Evolutionary conservation across 1,139 yeast genomes (phyloP), one percentile per base, ranked within the genome.

Genomic region (Pichia sp.): DNA sequence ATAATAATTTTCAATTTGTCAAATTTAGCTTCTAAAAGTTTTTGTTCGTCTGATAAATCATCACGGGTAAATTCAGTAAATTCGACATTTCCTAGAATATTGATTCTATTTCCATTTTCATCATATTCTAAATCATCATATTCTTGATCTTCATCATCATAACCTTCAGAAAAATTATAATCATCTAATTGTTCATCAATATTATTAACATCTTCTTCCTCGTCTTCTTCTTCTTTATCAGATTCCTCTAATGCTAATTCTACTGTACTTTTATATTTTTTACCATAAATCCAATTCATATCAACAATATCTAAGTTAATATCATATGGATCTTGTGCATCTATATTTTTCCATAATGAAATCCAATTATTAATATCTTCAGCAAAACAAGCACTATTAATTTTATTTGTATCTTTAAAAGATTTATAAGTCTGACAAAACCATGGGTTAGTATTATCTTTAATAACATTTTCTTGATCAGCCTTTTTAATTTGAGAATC

Each of bases 371-470:
- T 76, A 34, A 82, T 74, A 34, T 80, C 81, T 41, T 71, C 69
- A 5, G 82, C 76, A 56, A 80, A 78, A 96, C 96, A 89, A 45
- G 76, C 73, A 25, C 83, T 80, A 30, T 74, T 65, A 2, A 65
- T 61, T 53, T 70, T 82, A 0, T 83, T 82, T 59, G 80, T 86
- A 1, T 86, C 85, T 27, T 87, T 87, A 35, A 70, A 63, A 25
- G 74, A 68, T 3, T 83, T 76, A 35, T 78, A 70, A 6, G 78
- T 64, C 63, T 79, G 57, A 40, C 71, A 61, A 16, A 76, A 65
- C 54, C 69, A 81, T 1, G 87, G 87, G 50, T 80, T 80, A 31
- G 66, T 58, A 35, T 59, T 52, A 7, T 73, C 70, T 51, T 78
- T 83, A 1, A 61, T 20, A 31, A 4, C 4, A 20, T 31, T 20